Evolutionary conservation across 345 rosid genomes (phyloP).

Genomic region (Syzygium grande): DNA sequence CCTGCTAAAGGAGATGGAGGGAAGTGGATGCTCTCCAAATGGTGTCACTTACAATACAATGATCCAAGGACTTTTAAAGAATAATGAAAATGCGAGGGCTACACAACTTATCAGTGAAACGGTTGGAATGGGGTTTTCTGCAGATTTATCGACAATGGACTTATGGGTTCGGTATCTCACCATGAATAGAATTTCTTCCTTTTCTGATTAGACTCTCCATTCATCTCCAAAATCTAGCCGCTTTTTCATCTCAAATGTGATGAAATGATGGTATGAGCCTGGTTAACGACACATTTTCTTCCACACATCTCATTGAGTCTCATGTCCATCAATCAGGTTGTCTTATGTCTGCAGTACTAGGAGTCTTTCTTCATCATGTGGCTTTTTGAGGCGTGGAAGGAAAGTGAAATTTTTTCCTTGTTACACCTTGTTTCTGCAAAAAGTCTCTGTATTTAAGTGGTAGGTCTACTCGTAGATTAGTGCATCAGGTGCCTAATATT

Average conservation of each 20-base stretch:
- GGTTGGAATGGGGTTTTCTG: neutral
- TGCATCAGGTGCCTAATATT: neutral
- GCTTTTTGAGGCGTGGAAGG: neutral
- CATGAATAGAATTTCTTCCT: neutral
- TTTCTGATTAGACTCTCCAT: neutral
- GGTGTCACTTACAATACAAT: constrained; percentile 3
- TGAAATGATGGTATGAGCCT: neutral
- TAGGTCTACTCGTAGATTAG: neutral
- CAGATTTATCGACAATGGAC: neutral
- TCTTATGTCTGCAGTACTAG: neutral
- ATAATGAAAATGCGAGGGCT: neutral
- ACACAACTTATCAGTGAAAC: neutral
- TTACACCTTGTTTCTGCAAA: neutral
- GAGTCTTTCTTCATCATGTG: neutral
- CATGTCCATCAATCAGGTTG: neutral
- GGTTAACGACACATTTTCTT: neutral
- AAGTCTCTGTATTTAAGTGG: neutral
- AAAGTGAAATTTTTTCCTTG: neutral
- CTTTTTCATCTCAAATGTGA: neutral
- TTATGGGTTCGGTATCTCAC: neutral
- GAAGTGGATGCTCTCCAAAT: constrained; percentile 8
- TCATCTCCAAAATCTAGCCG: neutral
- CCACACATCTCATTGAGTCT: neutral
- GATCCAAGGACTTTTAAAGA: constrained; percentile 2
- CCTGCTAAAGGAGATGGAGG: constrained; percentile 11